Evolutionary conservation across 1,284 basidiomycete species (phyloP), one percentile per base, ranked within the genome.

Genomic region (Coniferiporia weirii): DNA sequence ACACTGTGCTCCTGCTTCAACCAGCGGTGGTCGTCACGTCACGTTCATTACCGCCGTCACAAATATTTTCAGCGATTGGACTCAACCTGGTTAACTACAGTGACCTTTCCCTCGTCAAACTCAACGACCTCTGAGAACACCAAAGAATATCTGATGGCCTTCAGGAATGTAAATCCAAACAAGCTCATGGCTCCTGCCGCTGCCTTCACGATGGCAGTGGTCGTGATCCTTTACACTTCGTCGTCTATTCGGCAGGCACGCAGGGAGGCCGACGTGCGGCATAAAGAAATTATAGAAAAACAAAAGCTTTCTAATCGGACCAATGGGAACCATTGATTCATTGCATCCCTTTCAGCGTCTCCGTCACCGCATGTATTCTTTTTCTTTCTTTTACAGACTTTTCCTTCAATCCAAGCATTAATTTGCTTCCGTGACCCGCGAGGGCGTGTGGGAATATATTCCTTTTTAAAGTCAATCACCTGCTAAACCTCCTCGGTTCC

Each of bases 141-240:
- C 27, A 43, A 13, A 43, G 40, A 6, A 53, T 17, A 38, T 27
- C 27, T 27, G 3, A 58, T 58, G 56, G 20, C 50, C 4, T 12
- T 57, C 17, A 58, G 46, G 43, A 52, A 58, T 13, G 34, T 58
- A 35, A 52, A 58, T 10, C 56, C 56, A 9, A 58, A 58, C 56
- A 57, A 65, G 46, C 61, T 67, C 53, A 61, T 66, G 44, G 60
- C 66, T 9, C 68, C 67, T 9, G 61, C 61, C 17, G 68, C 68
- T n/a, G 68, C 68, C 6, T 70, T 70, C 54, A 66, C 65, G 0
- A 70, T 70, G 68, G 66, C 68, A 13, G 55, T 70, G 35, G 51
- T 64, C 20, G 65, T 70, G 35, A 60, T 63, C 15, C 64, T 64
- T 54, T 68, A 68, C 54, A 64, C 66, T 36, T 59, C 61, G 20